These are phyloP conservation scores for Rhynchospora pubera DNA, from an alignment of 176 grass and related monocot genomes.

Conservation along the genomic window DNA sequence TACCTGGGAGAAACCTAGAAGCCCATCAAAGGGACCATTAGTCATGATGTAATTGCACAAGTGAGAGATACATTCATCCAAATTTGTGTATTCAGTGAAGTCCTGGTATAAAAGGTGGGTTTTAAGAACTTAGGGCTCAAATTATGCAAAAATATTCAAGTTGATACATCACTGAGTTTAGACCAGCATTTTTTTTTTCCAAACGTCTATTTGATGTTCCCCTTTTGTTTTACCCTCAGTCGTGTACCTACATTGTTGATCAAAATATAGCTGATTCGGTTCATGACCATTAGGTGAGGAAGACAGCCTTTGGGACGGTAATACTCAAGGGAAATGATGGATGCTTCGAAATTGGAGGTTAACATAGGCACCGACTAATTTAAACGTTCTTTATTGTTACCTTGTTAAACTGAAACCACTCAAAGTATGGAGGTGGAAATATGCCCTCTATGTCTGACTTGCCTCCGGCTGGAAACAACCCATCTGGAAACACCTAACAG, in stretches of 20 bases:
- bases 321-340: neutral
- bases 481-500: conserved; percentile 66
- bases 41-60: conserved; percentile 71
- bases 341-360: neutral
- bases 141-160: neutral
- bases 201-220: neutral
- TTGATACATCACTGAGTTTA: neutral
- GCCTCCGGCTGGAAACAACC: conserved; percentile 51
- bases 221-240: neutral
- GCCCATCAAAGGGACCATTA: conserved; percentile 71
- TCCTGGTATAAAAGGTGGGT: conserved; percentile 31
- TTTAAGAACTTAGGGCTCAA: neutral
- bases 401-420: conserved; percentile 94
- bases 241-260: neutral
- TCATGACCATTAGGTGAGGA: neutral
- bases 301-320: neutral
- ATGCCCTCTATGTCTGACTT: conserved; percentile 68
- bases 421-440: conserved; percentile 71
- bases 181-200: neutral
- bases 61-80: conserved; percentile 59
- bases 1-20: conserved; percentile 97
- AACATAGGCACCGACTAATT: neutral
- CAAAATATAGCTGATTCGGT: neutral
- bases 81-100: conserved; percentile 76
- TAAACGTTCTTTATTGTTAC: neutral